Base-by-base conservation (phyloP, 331 rosid species). In the Pyrus hybrid region DNA sequence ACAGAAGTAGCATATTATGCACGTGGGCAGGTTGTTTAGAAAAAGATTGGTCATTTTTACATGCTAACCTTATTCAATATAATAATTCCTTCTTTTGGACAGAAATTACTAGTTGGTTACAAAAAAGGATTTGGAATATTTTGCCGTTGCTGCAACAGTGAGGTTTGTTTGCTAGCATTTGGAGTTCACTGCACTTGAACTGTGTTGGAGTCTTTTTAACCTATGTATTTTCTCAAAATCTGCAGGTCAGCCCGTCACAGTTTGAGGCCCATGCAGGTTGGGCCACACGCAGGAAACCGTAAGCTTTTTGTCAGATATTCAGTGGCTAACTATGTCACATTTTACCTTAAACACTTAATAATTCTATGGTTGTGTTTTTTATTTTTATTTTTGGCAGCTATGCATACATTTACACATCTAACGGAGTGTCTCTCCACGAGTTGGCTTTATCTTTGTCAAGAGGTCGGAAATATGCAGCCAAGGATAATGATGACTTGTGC, bases 191-290 rank as follows among this genome's bases (percentile, higher is more conserved):
- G n/a, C 71, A 72, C 81, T 13, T 29, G 17, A 25, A 51, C 43
- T 70, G 45, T 75, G 4, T 78, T 25, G 73, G 53, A 57, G 73
- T 71, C 61, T 21, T 76, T 78, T 37, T 37, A 70, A 74, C 75
- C 58, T 70, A 53, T 29, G 69, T 69, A 67, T 72, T 71, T 74
- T 76, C 66, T 37, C 20, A 57, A 26, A 37, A 71, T 83, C 43
- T 87, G 86, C 95, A 93, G 98, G 85, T 93, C 80, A 93, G 98
- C 75, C 96, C 98, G 77, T 93, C 98, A 16, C 97, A 90, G 83
- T 93, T 93, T 75, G 98, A 93, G 85, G 91, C 84, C 79, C 98
- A 93, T 81, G 98, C 97, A 58, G 98, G 98, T 60, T 93, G 98
- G 92, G 87, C 97, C 67, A 80, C 98, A 74, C 95, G 97, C 80